phyloP scores from a whole-genome alignment of 2,329 filamentous ascomycete species.

The Trichoderma sp. region DNA sequence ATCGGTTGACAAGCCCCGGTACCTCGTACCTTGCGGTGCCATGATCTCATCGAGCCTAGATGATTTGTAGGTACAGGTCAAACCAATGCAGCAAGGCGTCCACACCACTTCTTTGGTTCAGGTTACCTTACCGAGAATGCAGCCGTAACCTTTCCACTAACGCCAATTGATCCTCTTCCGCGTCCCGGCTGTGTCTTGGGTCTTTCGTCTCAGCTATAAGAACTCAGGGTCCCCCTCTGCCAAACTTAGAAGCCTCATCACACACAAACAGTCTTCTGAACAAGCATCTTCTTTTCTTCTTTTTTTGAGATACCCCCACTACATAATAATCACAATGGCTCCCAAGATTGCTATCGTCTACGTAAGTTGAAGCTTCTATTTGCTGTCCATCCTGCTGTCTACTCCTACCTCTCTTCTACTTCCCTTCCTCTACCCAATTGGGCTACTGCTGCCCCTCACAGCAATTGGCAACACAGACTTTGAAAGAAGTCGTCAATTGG shows the following conservation, averaged over 20 bases:
- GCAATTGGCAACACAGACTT: neutral
- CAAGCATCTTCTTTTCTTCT: conserved; percentile 9
- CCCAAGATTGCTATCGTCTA: conserved; percentile 91
- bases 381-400: neutral
- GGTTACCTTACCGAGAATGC: neutral
- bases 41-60: conserved; percentile 4
- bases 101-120: neutral
- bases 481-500: neutral
- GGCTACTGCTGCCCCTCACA: neutral
- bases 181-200: no score
- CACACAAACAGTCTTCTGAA: neutral
- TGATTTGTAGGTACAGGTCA: neutral
- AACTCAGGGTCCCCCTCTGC: conserved; percentile 22
- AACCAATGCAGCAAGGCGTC: neutral
- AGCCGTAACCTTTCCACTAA: conserved; percentile 11
- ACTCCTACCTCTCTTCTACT: neutral
- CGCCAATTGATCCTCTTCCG: neutral
- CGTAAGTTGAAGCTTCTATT: conserved; percentile 53
- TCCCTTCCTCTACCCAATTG: neutral
- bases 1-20: neutral
- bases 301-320: conserved; percentile 14
- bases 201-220: conserved; percentile 30
- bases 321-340: conserved; percentile 63
- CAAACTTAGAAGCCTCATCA: conserved; percentile 15
- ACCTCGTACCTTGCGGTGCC: neutral